These are phyloP conservation scores for Boletellus ananiceps DNA, from an alignment of 768 basidiomycete genomes.

Conservation along the genomic window DNA sequence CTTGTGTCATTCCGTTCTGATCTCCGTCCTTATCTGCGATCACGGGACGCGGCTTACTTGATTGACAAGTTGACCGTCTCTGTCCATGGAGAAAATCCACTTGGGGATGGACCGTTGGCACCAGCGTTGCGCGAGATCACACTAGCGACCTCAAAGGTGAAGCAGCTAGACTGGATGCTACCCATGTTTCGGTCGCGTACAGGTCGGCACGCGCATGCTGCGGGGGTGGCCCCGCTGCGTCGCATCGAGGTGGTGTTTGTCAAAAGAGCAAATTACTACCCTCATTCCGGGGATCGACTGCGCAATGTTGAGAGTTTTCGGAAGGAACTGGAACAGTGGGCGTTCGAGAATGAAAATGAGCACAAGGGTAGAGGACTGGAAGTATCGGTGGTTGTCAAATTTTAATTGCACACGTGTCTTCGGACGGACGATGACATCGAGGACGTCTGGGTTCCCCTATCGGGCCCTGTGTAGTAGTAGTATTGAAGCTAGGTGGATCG, in stretches of 20 bases:
- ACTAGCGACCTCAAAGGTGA: slow-evolving; percentile 13
- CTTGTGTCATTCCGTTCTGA: slow-evolving; percentile 10
- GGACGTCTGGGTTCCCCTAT: no score
- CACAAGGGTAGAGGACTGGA: no score
- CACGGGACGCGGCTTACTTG: slow-evolving; percentile 8
- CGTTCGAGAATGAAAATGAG: not conserved
- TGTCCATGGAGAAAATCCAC: no score
- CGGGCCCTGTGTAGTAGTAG: no score
- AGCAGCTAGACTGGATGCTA: slow-evolving; percentile 8
- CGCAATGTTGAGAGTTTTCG: not conserved
- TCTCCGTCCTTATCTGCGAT: slow-evolving; percentile 10
- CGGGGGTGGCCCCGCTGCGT: slow-evolving; percentile 2
- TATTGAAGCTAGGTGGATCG: no score
- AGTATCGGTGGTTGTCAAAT: no score
- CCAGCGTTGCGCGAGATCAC: slow-evolving; percentile 11
- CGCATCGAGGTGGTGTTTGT: slow-evolving; percentile 1
- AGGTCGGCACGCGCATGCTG: not conserved
- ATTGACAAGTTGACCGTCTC: not conserved
- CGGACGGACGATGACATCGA: no score
- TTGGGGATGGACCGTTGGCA: not conserved
- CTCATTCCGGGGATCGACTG: not conserved
- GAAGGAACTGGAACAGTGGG: not conserved
- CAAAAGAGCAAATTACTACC: no score
- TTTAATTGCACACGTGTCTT: no score
- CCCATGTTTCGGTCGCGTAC: slow-evolving; percentile 12